Evolutionary conservation across 352 stramenopile species (phyloP), one percentile per base, ranked within the genome.

Genomic region (Pythium plurisporium): DNA sequence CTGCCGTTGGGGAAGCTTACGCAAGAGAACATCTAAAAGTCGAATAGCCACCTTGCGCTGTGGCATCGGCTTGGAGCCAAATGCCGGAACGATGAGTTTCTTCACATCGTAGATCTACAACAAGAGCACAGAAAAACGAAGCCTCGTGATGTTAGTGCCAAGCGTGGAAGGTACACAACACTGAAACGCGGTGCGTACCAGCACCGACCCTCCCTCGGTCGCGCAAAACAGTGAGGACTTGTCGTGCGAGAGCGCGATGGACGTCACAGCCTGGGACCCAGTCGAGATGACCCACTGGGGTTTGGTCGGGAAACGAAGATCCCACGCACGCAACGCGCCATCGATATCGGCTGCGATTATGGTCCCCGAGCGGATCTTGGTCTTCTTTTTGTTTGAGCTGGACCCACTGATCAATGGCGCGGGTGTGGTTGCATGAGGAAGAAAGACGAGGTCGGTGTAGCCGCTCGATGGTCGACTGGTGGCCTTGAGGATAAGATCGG

Each of bases 381-480:
- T 11, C 38, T 55, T 54, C 34, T 34, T 38, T 9, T 43, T 64
- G 2, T 14, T 40, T 20, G 9, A 19, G 12, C 29, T 22, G 2
- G 33, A 5, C 12, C 17, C 43, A 40, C 14, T 22, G n/a, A 37
- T 20, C 33, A 31, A 17, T 41, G 42, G 0, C 4, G 57, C 10
- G 37, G 26, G 25, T 6, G 14, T 19, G 5, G 33, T 29, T 20
- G 37, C 4, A 15, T 36, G 36, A 3, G 64, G 54, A 12, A 82
- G 51, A 19, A 82, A 92, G 17, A 90, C 36, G n/a, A 92, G 36
- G 53, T 89, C 80, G n/a, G 79, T 87, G 68, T 92, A 92, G 6
- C 82, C 82, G 20, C 72, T 79, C 0, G 79, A 87, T 20, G 82
- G 79, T n/a, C 79, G 78, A 48, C 72, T 92, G 25, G 67, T 74